Evolutionary conservation across 2,329 filamentous ascomycete species (phyloP), one percentile per base, ranked within the genome.

Genomic region (Diaporthe sp.): DNA sequence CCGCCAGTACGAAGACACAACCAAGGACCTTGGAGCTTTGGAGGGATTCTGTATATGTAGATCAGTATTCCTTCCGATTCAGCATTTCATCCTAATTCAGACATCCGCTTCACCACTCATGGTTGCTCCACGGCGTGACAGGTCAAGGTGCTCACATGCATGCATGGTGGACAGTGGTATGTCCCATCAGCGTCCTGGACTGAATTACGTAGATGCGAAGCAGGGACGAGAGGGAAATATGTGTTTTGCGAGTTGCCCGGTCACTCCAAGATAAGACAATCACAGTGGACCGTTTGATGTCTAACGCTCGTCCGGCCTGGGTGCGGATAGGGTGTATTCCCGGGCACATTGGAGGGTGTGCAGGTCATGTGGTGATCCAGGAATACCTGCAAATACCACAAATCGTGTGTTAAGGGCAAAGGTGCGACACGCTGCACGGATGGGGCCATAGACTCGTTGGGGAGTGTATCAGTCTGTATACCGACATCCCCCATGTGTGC

Each of bases 11-110:
- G 39, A 19, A 68, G 65, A 75, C 50, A 55, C 70, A 70, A 25
- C 47, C 50, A 75, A 39, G 73, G 30, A 59, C 71, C 70, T 72
- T 32, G 51, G n/a, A 50, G 37, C 44, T 44, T 17, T 70, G 6
- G 59, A 37, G 58, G 59, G 47, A 47, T 30, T 61, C n/a, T 63
- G 44, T 27, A 75, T 71, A 55, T 47, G 65, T 75, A 75, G 51
- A 65, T 10, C 70, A 75, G 71, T 35, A 75, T 73, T 35, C 19
- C 30, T 70, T 51, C 19, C 22, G 47, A 75, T 10, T 30, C 25
- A 73, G 59, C 42, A 73, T 58, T 65, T 32, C 22, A 30, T 19
- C 63, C n/a, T 63, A 63, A 56, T 30, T 55, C 55, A 63, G 39
- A 55, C 22, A 13, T 19, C 19, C 47, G 13, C 44, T 35, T 37